Conservation (phyloP, 2,329 filamentous ascomycete species). For the Trichoderma sp. region DNA sequence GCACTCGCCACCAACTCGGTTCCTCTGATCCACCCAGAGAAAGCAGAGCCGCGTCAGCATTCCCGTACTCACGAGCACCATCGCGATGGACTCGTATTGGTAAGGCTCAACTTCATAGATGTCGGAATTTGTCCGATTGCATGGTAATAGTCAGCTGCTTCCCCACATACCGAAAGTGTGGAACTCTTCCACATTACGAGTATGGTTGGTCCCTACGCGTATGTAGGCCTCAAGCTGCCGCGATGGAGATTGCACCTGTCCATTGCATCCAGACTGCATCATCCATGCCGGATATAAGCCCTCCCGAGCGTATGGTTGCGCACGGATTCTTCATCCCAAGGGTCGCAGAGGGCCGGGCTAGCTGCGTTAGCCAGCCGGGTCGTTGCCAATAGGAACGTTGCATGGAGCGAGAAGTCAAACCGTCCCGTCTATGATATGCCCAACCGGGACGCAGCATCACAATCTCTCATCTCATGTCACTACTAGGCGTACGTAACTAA, state of each 20-base stretch:
- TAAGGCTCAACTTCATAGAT: background rate
- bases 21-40: background rate
- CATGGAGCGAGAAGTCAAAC: background rate
- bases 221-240: background rate
- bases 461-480: background rate
- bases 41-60: background rate
- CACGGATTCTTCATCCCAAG: background rate
- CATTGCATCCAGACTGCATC: background rate
- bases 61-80: background rate
- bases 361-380: background rate
- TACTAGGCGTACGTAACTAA: background rate
- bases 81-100: background rate
- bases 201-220: background rate
- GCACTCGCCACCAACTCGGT: background rate
- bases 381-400: background rate
- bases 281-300: background rate
- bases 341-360: background rate
- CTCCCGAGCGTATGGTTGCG: slow-evolving; percentile 6
- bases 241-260: background rate
- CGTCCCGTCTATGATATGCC: background rate
- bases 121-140: background rate
- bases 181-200: background rate
- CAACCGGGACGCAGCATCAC: background rate
- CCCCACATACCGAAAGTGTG: background rate
- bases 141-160: background rate